Evolutionary conservation across 2,329 filamentous ascomycete species (phyloP), one percentile per base, ranked within the genome.

Genomic region (Dothideomycetidae sp.): DNA sequence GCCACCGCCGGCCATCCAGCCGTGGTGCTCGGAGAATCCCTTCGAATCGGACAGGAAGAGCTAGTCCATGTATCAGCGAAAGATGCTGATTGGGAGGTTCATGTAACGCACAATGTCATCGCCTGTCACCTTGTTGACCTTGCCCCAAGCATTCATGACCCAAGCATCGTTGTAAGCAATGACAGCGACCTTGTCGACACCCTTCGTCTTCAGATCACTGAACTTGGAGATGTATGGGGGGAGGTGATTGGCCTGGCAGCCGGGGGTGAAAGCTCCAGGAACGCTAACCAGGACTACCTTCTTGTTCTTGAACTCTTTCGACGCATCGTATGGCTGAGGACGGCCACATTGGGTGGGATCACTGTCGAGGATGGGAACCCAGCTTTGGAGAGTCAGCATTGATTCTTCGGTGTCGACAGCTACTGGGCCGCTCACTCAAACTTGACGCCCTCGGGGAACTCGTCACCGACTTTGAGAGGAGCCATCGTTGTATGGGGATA

Each of bases 131-230:
- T 70, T 69, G 63, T 92, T 88, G 54, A 84, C 83, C 72, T 93
- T 93, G 62, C 75, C 79, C 50, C 52, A 53, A 14, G 42, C 44
- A 18, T 75, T 78, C 81, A 88, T 88, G 59, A 93, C 84, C 56
- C 70, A 92, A 46, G 77, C 67, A 62, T 93, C 85, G 62, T 93
- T 93, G 67, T 67, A 78, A 42, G 83, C 81, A 53, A 92, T 78
- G 54, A 90, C 74, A 48, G 83, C 72, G 52, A 93, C 73, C 45
- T 79, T 61, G 60, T 93, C 84, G 48, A 92, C 80, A 51, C 81
- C 83, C 70, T 88, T 88, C 55, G 65, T 64, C 64, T 76, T 77
- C 60, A 92, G 68, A 54, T 78, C 67, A 37, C 72, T 65, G 48
- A 78, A 63, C 57, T 82, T 78, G 59, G 72, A 62, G 50, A 88